phyloP scores from a whole-genome alignment of 2,329 filamentous ascomycete species.

The Aspergillus brunneoviolaceus region DNA sequence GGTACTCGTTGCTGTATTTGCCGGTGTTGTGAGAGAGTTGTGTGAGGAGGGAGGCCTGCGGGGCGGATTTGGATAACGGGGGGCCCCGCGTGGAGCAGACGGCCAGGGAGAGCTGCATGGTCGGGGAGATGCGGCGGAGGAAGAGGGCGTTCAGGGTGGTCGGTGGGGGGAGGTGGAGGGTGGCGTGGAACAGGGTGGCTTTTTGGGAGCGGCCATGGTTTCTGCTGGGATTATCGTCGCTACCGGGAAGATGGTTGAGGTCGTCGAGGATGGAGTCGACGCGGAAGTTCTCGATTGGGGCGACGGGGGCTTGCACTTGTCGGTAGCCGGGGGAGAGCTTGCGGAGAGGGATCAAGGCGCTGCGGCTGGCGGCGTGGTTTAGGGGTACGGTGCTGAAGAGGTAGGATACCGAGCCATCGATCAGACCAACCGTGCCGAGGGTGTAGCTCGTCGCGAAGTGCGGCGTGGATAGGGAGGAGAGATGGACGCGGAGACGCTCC shows the following conservation, averaged over 20 bases:
- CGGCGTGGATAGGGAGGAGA: slow-evolving; percentile 87
- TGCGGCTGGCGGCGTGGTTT: slow-evolving; percentile 63
- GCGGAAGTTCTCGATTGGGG: slow-evolving; percentile 34
- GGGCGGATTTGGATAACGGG: slow-evolving; percentile 44
- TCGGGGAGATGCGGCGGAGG: slow-evolving; percentile 72
- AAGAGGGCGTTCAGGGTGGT: slow-evolving; percentile 85
- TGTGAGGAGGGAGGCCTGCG: slow-evolving; percentile 47
- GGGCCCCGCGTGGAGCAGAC: slow-evolving; percentile 43
- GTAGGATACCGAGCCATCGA: slow-evolving; percentile 96
- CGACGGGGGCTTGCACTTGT: slow-evolving; percentile 58
- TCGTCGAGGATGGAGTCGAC: slow-evolving; percentile 33
- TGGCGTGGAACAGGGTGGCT: slow-evolving; percentile 47
- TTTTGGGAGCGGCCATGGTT: slow-evolving; percentile 28
- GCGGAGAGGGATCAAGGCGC: slow-evolving; percentile 72
- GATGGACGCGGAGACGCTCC: slow-evolving; percentile 75
- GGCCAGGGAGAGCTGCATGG: slow-evolving; percentile 75
- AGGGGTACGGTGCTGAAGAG: slow-evolving; percentile 87
- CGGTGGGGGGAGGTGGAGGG: slow-evolving; percentile 59
- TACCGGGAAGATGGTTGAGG: neutral
- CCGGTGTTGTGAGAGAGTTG: slow-evolving; percentile 70
- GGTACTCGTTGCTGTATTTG: slow-evolving; percentile 82
- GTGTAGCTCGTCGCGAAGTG: slow-evolving; percentile 95
- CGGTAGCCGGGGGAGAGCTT: slow-evolving; percentile 80
- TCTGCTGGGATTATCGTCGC: slow-evolving; percentile 1
- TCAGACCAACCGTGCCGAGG: slow-evolving; percentile 81